phyloP scores from a whole-genome alignment of 345 rosid species.

The Litchi chinensis region DNA sequence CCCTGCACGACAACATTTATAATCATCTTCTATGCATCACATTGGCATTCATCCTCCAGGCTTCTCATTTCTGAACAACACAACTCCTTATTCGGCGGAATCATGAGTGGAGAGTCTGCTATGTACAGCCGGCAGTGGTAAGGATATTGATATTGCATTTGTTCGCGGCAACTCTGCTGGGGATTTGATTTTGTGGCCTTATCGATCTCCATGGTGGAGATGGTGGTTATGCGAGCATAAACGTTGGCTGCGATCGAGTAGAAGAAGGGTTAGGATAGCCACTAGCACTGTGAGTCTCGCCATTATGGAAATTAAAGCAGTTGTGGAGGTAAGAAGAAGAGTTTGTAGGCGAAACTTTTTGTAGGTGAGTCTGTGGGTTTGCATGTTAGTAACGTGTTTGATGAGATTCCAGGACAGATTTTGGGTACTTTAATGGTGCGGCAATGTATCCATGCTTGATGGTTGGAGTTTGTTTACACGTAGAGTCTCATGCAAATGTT shows the following conservation, averaged over 20 bases:
- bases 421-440: background rate
- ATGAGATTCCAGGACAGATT: background rate
- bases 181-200: background rate
- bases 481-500: background rate
- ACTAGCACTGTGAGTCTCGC: background rate
- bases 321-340: no score
- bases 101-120: background rate
- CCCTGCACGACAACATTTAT: background rate
- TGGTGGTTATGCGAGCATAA: background rate
- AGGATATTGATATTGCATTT: background rate
- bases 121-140: background rate
- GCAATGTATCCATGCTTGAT: background rate
- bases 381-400: background rate
- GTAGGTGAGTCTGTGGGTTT: background rate
- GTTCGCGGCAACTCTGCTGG: background rate
- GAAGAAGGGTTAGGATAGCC: background rate
- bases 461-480: background rate
- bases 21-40: background rate
- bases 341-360: background rate
- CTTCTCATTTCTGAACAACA: background rate
- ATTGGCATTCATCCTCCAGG: background rate
- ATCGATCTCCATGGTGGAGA: background rate
- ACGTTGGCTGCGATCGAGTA: background rate
- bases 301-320: background rate
- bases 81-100: background rate